Evolutionary conservation across 345 rosid genomes (phyloP), one percentile per base, ranked within the genome.

Genomic region (Acer negundo): DNA sequence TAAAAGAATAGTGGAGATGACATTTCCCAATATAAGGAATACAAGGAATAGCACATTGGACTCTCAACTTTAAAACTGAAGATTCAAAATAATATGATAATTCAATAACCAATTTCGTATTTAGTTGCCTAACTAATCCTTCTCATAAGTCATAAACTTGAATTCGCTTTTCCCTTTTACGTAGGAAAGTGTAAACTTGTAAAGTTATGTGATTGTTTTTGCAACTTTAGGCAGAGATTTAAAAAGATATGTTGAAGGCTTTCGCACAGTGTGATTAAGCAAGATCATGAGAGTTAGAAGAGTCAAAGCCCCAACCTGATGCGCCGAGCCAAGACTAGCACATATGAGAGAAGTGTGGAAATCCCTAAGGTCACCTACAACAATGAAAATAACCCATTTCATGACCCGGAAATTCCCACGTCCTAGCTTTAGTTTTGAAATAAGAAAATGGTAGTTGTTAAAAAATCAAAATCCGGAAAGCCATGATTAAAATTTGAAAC

Each of bases 301-400:
- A 55, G 97, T 94, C 70, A 94, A 75, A 17, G 97, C 98, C 53
- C 95, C 97, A 9, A 95, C 97, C 77, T 92, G 95, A 79, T 91
- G 97, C 31, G 97, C 97, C 23, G 90, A 80, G 59, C 97, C 98
- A 28, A 94, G 89, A 90, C 93, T 0, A 93, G 98, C 3, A 96
- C 99, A 72, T 96, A 96, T 7, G 89, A 88, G 67, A 94, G 82
- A 78, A 94, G 98, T 22, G 99, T 92, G 73, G 93, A 90, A 72
- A 94, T 75, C 68, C 98, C 99, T 71, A 96, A 81, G 1, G 92
- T 87, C 26, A 94, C 98, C 97, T 93, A 81, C 82, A 74, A 77
- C 51, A 8, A 19, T 11, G 55, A 23, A 12, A 35, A 64, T 3
- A 42, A 40, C 9, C 6, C 26, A n/a, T 19, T 72, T 28, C 3